Conservation (phyloP, 2,329 filamentous ascomycete genomes). For the Orbilia brochopaga region DNA sequence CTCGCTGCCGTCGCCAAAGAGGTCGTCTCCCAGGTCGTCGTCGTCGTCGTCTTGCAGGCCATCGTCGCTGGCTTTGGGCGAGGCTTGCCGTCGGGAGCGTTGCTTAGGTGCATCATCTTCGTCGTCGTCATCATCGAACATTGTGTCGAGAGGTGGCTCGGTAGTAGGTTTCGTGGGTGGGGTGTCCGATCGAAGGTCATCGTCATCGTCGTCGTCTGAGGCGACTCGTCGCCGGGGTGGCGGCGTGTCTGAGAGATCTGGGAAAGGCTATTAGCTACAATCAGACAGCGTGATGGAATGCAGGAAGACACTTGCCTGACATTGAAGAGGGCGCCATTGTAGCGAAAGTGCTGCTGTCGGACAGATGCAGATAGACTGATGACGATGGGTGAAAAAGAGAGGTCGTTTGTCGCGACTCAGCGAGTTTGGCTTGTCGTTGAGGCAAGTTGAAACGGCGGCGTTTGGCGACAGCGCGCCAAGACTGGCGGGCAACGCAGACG, state of each 20-base stretch:
- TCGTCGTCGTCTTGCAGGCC: slow-evolving; percentile 24
- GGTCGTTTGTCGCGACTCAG: not conserved
- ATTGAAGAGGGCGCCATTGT: slow-evolving; percentile 34
- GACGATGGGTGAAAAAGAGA: slow-evolving; percentile 8
- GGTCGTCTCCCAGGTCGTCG: slow-evolving; percentile 23
- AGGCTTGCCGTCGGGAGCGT: slow-evolving; percentile 34
- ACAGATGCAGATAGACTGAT: not conserved
- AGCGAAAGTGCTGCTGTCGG: slow-evolving; percentile 6
- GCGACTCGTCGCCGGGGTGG: slow-evolving; percentile 27
- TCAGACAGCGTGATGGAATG: not conserved
- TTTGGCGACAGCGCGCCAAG: slow-evolving; percentile 46
- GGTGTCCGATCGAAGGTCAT: slow-evolving; percentile 45
- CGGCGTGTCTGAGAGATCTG: slow-evolving; percentile 36
- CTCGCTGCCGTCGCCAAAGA: slow-evolving; percentile 39
- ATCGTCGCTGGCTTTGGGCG: slow-evolving; percentile 32
- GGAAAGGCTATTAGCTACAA: slow-evolving; percentile 1
- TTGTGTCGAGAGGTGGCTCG: slow-evolving; percentile 45
- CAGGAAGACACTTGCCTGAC: slow-evolving; percentile 41
- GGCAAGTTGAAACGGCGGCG: slow-evolving; percentile 32
- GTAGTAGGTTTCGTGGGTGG: slow-evolving; percentile 52
- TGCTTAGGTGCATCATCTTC: slow-evolving; percentile 32
- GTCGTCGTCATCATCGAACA: slow-evolving; percentile 36
- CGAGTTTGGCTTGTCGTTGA: slow-evolving; percentile 4
- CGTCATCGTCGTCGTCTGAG: slow-evolving; percentile 43
- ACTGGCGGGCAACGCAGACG: slow-evolving; percentile 28